Conservation (phyloP, 768 basidiomycete genomes). For the Lepiota venenata region DNA sequence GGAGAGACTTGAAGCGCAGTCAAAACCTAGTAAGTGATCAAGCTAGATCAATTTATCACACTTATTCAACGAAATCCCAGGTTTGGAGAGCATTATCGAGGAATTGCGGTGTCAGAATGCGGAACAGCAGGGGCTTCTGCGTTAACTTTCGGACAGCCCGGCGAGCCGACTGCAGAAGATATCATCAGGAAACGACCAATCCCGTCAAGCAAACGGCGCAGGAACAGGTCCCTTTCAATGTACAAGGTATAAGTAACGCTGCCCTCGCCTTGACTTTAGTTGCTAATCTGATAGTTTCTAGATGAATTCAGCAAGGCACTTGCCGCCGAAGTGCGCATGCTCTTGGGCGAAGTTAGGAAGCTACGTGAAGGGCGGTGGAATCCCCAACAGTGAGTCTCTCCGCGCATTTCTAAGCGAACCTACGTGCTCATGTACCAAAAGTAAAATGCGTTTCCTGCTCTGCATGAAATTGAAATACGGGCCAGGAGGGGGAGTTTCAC, state of each 20-base stretch:
- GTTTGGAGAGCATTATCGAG: conserved; percentile 56
- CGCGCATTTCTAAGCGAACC: not conserved
- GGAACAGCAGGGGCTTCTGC: conserved; percentile 56
- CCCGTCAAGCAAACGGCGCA: conserved; percentile 69
- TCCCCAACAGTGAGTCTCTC: conserved; percentile 65
- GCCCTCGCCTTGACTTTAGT: not conserved
- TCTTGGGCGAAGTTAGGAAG: conserved; percentile 80
- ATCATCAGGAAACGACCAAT: conserved; percentile 64
- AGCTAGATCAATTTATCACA: not conserved
- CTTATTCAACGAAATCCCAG: conserved; percentile 28
- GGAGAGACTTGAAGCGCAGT: conserved; percentile 46
- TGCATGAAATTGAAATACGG: conserved; percentile 72
- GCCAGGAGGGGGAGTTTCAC: conserved; percentile 83
- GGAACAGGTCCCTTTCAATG: conserved; percentile 80
- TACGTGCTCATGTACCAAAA: conserved; percentile 22
- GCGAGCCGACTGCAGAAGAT: conserved; percentile 61
- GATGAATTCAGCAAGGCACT: conserved; percentile 87
- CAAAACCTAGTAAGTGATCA: conserved; percentile 49
- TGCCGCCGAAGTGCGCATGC: conserved; percentile 78
- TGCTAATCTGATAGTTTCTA: conserved; percentile 51
- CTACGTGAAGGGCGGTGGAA: conserved; percentile 75
- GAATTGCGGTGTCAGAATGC: conserved; percentile 56
- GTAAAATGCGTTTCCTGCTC: conserved; percentile 73
- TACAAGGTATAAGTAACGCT: conserved; percentile 65
- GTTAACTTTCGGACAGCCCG: conserved; percentile 57